phyloP scores from a whole-genome alignment of 2,329 filamentous ascomycete genomes.

The Paracamarosporium sp. region DNA sequence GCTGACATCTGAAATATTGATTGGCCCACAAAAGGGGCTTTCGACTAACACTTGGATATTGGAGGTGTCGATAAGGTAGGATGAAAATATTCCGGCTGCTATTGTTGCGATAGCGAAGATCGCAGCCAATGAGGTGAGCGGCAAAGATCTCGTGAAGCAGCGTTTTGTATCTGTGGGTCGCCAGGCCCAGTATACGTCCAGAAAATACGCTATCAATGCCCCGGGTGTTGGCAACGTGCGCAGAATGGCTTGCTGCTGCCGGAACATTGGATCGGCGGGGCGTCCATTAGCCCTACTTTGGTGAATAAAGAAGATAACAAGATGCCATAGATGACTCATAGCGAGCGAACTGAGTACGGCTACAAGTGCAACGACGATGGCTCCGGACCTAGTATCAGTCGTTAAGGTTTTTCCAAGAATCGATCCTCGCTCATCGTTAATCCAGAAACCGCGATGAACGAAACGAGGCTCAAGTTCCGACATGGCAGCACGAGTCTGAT shows the following conservation, averaged over 20 bases:
- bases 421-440: slow-evolving; percentile 9
- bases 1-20: no score
- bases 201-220: slow-evolving; percentile 10
- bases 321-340: slow-evolving; percentile 12
- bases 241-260: slow-evolving; percentile 18
- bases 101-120: no score
- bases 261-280: slow-evolving; percentile 11
- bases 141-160: no score
- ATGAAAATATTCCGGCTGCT: no score
- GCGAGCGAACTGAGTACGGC: slow-evolving; percentile 12
- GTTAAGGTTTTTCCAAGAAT: slow-evolving; percentile 20
- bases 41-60: no score
- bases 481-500: no score
- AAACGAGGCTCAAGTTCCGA: slow-evolving; percentile 15
- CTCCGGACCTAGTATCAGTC: slow-evolving; percentile 10
- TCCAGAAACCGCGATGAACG: slow-evolving; percentile 18
- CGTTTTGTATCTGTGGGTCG: no score
- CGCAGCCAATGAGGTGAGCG: no score
- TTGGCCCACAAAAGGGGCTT: no score
- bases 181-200: slow-evolving; percentile 9
- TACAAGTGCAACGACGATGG: slow-evolving; percentile 13
- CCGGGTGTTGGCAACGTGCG: slow-evolving; percentile 11
- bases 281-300: slow-evolving; percentile 13
- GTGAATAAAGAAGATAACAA: slow-evolving; percentile 12
- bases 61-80: no score